Evolutionary conservation across 2,329 filamentous ascomycete species (phyloP), one percentile per base, ranked within the genome.

Genomic region (Neurospora sp.): DNA sequence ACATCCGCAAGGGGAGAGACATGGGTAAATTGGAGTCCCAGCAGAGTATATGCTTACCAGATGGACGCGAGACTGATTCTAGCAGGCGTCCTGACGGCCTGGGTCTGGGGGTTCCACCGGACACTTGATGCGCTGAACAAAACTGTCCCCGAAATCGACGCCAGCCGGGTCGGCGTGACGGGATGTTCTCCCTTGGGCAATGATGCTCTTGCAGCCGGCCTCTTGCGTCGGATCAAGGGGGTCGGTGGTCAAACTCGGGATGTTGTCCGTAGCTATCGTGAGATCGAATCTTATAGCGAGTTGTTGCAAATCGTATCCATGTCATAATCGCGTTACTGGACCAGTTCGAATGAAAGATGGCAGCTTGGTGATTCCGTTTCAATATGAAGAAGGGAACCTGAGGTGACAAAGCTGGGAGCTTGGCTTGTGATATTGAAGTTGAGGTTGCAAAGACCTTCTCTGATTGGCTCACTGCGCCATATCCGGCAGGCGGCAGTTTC

Each of bases 141-240:
- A 23, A 84, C 82, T 0, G 82, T 83, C 3, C 80, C 82, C 1
- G 80, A 82, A 68, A 85, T 86, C 75, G 79, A 83, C 75, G 15
- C 78, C 0, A 73, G 69, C 0, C 77, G 77, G 13, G 79, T 82
- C 15, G 84, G 83, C 69, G 84, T 86, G 15, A 86, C 84, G 17
- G 84, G 85, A 5, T 87, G 84, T 77, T 86, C 84, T 42, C 82
- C 84, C 0, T 83, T 86, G 28, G 85, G 84, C 68, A 87, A 86
- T 73, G 85, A 83, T 15, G 84, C 85, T 5, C 79, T 87, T 0
- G 83, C 85, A 6, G 84, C 84, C 0, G 84, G 84, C 0, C 81
- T 85, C 1, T 80, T 8, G 23, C 11, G 23, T 62, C 23, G 13
- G 7, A 28, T 33, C 4, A 17, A 33, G 6, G 40, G 23, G 23